phyloP scores from a whole-genome alignment of 257 asterid species.

The Penstemon davidsonii region DNA sequence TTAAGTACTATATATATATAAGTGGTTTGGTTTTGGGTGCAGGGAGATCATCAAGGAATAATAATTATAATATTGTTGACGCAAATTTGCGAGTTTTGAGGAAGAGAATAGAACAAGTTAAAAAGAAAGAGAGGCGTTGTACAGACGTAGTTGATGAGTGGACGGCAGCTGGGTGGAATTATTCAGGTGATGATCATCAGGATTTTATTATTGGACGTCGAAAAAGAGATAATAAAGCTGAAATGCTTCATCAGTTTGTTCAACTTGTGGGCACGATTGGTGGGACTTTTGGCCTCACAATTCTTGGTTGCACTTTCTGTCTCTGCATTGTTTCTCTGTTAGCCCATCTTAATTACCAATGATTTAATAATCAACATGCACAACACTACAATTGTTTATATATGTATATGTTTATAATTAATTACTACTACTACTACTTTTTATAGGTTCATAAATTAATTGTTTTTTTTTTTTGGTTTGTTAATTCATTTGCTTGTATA shows the following conservation, averaged over 20 bases:
- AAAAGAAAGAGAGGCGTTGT: slow-evolving; percentile 43
- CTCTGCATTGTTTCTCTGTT: slow-evolving; percentile 43
- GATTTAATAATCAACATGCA: not conserved
- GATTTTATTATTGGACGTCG: not conserved
- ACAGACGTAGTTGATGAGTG: slow-evolving; percentile 29
- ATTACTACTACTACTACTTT: too few species aligned
- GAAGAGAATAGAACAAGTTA: slow-evolving; percentile 48
- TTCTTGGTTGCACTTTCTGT: slow-evolving; percentile 42
- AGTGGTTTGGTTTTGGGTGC: not conserved
- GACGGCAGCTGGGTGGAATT: slow-evolving; percentile 33
- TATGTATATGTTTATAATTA: too few species aligned
- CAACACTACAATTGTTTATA: too few species aligned
- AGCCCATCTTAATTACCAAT: slow-evolving; percentile 38
- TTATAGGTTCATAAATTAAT: too few species aligned
- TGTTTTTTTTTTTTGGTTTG: too few species aligned
- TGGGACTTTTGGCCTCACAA: slow-evolving; percentile 45
- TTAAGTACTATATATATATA: too few species aligned
- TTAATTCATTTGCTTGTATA: too few species aligned
- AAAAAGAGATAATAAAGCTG: slow-evolving; percentile 1
- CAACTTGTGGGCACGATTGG: slow-evolving; percentile 31
- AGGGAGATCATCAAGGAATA: slow-evolving; percentile 33
- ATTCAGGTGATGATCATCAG: not conserved
- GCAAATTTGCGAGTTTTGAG: slow-evolving; percentile 38
- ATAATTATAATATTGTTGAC: slow-evolving; percentile 38
- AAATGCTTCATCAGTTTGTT: slow-evolving; percentile 20